Percentiles rank a stretch among this genome's conserved stretches.
phyloP scores from a whole-genome alignment of 306 rosid genomes.

The Cyamopsis tetragonoloba region DNA sequence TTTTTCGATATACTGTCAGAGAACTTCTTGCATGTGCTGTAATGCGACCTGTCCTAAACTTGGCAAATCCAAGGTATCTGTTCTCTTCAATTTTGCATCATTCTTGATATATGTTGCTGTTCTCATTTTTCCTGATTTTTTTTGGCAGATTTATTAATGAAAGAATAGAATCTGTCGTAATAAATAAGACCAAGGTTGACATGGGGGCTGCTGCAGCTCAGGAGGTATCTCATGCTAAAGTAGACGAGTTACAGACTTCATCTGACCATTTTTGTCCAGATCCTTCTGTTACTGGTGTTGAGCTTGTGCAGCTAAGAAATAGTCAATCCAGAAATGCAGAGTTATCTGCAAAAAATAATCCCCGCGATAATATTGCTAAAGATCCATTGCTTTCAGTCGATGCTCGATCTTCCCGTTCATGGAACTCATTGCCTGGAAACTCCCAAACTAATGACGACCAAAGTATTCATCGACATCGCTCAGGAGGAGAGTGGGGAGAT shows the following conservation, averaged over 20 bases:
- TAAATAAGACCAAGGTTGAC: constrained; percentile 63
- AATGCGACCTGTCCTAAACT: constrained; percentile 79
- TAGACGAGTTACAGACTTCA: constrained; percentile 50
- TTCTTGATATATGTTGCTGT: constrained; percentile 15
- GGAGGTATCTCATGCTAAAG: constrained; percentile 45
- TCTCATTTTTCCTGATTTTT: constrained; percentile 30
- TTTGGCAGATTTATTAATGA: constrained; percentile 89
- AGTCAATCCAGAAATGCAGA: constrained; percentile 44
- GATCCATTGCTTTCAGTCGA: constrained; percentile 84
- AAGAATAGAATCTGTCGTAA: constrained; percentile 74
- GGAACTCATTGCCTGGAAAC: constrained; percentile 54
- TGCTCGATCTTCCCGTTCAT: constrained; percentile 67
- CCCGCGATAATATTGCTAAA: constrained; percentile 45
- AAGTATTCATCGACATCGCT: constrained; percentile 38
- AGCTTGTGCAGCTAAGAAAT: constrained; percentile 75
- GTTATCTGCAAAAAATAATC: constrained; percentile 32
- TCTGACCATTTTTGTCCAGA: constrained; percentile 65
- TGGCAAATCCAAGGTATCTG: constrained; percentile 83
- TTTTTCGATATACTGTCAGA: constrained; percentile 75
- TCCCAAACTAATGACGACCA: constrained; percentile 49
- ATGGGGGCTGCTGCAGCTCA: constrained; percentile 37
- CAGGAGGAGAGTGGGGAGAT: constrained; percentile 94
- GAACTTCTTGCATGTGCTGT: constrained; percentile 98
- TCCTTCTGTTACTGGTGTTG: constrained; percentile 90
- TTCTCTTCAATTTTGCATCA: constrained; percentile 21